Conservation (phyloP, 192 early-diverging fungal genomes). For the Pilaira anomala region DNA sequence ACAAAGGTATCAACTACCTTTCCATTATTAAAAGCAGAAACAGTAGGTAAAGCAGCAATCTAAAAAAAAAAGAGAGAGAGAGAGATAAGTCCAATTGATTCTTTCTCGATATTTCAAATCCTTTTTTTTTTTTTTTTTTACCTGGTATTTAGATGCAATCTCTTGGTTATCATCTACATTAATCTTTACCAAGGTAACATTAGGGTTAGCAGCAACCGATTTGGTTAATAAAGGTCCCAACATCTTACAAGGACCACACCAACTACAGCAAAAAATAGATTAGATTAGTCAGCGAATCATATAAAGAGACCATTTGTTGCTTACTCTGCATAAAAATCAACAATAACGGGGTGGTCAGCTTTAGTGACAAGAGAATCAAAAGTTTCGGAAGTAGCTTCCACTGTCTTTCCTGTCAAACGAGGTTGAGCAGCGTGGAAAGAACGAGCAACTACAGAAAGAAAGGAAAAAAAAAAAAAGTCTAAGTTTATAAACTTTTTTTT, state of each 20-base stretch:
- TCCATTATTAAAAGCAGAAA: slow-evolving; percentile 65
- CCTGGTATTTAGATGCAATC: slow-evolving; percentile 60
- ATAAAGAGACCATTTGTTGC: slow-evolving; percentile 4
- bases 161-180: slow-evolving; percentile 68
- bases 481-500: neutral
- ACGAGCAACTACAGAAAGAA: slow-evolving; percentile 4
- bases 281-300: no score
- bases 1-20: slow-evolving; percentile 62
- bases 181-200: slow-evolving; percentile 71
- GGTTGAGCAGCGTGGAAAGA: slow-evolving; percentile 21
- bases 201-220: slow-evolving; percentile 58
- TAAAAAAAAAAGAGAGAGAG: slow-evolving; percentile 22
- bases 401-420: slow-evolving; percentile 41
- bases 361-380: slow-evolving; percentile 57
- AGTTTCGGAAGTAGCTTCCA: slow-evolving; percentile 56
- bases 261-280: slow-evolving; percentile 41
- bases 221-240: slow-evolving; percentile 68
- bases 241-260: slow-evolving; percentile 84
- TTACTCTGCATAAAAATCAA: slow-evolving; percentile 81
- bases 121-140: slow-evolving; percentile 23
- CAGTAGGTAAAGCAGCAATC: slow-evolving; percentile 73
- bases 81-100: neutral
- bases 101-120: no score
- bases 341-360: slow-evolving; percentile 67
- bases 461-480: neutral